These are phyloP conservation scores for Mycena albidolilacea DNA, from an alignment of 768 basidiomycete species.

Conservation along the genomic window DNA sequence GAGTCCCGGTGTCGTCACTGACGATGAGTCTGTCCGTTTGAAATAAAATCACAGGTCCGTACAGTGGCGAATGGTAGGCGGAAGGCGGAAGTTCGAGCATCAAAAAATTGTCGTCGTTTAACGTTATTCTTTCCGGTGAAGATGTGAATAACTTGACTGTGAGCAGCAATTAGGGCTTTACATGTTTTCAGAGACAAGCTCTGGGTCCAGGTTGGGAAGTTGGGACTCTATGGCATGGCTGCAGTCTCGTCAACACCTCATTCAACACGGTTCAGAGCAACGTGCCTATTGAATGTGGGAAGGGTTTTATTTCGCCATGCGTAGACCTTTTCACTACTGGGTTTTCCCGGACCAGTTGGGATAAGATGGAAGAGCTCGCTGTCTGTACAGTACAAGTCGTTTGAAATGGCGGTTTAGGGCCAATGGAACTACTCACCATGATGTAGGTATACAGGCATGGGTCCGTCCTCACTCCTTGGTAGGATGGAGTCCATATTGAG, in stretches of 20 bases:
- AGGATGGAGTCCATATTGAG: conserved; percentile 41
- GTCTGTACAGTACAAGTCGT: conserved; percentile 34
- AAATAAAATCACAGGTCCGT: conserved; percentile 55
- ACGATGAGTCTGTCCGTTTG: conserved; percentile 49
- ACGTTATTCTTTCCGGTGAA: conserved; percentile 37
- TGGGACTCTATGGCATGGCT: conserved; percentile 54
- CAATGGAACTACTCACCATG: conserved; percentile 48
- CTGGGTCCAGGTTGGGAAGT: conserved; percentile 45
- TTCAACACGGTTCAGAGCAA: neutral
- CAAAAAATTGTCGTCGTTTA: conserved; percentile 61
- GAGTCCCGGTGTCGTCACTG: conserved; percentile 38
- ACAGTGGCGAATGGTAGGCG: conserved; percentile 51
- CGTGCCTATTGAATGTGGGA: conserved; percentile 52
- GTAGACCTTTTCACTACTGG: conserved; percentile 3
- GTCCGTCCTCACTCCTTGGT: conserved; percentile 44
- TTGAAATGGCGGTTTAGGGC: conserved; percentile 40
- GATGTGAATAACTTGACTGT: neutral
- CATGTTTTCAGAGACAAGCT: conserved; percentile 50
- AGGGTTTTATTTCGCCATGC: conserved; percentile 36
- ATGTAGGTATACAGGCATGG: conserved; percentile 44
- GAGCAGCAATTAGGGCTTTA: neutral
- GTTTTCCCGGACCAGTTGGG: neutral
- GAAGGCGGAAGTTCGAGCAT: conserved; percentile 44
- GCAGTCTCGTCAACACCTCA: neutral
- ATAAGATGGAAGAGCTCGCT: conserved; percentile 37